phyloP scores from a whole-genome alignment of 192 early-diverging fungal species.

The Allomyces arbusculus region DNA sequence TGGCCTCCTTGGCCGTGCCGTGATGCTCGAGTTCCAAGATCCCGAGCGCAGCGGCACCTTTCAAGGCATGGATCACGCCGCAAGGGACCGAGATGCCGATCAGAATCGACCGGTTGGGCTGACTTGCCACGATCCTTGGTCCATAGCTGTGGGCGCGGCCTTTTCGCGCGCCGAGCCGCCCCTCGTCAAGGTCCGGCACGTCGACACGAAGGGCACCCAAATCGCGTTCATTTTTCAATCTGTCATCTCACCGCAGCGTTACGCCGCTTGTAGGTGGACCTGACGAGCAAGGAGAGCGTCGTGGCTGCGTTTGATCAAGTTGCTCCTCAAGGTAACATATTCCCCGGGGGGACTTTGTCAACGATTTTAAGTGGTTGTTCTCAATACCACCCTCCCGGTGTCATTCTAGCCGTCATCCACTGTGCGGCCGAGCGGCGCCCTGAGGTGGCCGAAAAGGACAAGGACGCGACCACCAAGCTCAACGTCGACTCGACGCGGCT shows the following conservation, averaged over 20 bases:
- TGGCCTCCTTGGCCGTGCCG: conserved; percentile 63
- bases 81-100: neutral
- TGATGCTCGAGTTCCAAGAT: conserved; percentile 26
- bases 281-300: conserved; percentile 31
- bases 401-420: conserved; percentile 40
- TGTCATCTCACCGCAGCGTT: neutral
- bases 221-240: neutral
- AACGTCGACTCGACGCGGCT: conserved; percentile 42
- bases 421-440: conserved; percentile 74
- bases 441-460: conserved; percentile 51
- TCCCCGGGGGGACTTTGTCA: too few relatives aligned
- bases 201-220: neutral
- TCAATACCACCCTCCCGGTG: neutral
- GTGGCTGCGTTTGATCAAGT: conserved; percentile 25
- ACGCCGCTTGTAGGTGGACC: conserved; percentile 20
- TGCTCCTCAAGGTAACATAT: conserved; percentile 27
- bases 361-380: neutral
- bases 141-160: conserved; percentile 49
- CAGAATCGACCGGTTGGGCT: neutral
- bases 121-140: neutral
- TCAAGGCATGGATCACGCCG: conserved; percentile 15
- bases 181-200: conserved; percentile 24
- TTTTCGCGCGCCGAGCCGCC: conserved; percentile 31
- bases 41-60: conserved; percentile 10
- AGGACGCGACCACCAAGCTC: conserved; percentile 31